phyloP scores from a whole-genome alignment of 2,329 filamentous ascomycete genomes.

The Dichotomopilus funicola region DNA sequence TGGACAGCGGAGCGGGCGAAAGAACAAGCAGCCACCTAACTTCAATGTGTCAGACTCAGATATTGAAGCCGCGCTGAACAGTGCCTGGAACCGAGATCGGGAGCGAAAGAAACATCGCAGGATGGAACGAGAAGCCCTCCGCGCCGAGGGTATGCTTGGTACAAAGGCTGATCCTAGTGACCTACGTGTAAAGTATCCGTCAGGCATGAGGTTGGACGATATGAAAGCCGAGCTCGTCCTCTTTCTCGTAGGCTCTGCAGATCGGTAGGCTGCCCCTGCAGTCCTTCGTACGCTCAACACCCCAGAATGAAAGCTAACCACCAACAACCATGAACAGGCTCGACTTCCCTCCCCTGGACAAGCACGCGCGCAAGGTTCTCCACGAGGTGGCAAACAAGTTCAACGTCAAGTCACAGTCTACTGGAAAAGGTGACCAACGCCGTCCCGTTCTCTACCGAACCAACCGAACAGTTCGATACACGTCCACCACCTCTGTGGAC shows the following conservation, averaged over 20 bases:
- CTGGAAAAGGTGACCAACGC: slow-evolving; percentile 64
- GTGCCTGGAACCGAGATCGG: slow-evolving; percentile 60
- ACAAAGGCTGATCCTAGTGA: slow-evolving; percentile 50
- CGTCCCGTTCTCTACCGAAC: slow-evolving; percentile 76
- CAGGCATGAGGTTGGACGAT: slow-evolving; percentile 64
- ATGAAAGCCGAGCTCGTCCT: slow-evolving; percentile 64
- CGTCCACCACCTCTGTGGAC: slow-evolving; percentile 47
- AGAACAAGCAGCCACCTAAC: slow-evolving; percentile 35
- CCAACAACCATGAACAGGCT: slow-evolving; percentile 42
- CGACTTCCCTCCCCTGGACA: slow-evolving; percentile 77
- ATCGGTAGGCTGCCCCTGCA: slow-evolving; percentile 45
- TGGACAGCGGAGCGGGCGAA: slow-evolving; percentile 30
- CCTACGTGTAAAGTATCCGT: slow-evolving; percentile 63
- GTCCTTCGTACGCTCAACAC: background rate
- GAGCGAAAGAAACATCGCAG: slow-evolving; percentile 66
- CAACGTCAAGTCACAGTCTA: slow-evolving; percentile 76
- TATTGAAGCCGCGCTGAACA: slow-evolving; percentile 52
- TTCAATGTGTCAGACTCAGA: slow-evolving; percentile 61
- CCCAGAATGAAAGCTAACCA: slow-evolving; percentile 4
- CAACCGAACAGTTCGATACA: slow-evolving; percentile 54
- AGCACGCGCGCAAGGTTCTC: slow-evolving; percentile 66
- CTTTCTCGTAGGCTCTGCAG: slow-evolving; percentile 60
- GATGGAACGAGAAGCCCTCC: slow-evolving; percentile 61
- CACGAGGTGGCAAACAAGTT: slow-evolving; percentile 73
- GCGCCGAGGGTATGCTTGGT: slow-evolving; percentile 59